Conservation (phyloP, 2,329 filamentous ascomycete genomes). For the Seiridium unicorne region DNA sequence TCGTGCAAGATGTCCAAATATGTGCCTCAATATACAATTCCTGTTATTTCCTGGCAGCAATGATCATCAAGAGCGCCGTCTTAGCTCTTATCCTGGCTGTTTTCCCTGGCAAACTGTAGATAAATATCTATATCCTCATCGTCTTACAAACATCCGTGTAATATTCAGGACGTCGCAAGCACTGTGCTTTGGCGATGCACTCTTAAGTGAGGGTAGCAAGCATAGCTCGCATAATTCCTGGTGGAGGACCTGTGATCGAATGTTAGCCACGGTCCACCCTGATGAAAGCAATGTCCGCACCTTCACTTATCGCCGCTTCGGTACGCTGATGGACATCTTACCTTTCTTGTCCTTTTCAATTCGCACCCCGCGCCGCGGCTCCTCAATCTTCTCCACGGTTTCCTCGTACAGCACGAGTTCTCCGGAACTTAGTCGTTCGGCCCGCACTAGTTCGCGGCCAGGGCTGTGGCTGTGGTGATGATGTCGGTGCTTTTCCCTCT, state of each 20-base stretch:
- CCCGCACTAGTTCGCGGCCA: constrained; percentile 53
- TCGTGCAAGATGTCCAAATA: background rate
- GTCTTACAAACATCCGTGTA: background rate
- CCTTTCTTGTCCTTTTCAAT: constrained; percentile 92
- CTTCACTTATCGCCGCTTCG: constrained; percentile 60
- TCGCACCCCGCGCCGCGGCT: constrained; percentile 57
- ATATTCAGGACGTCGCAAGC: background rate
- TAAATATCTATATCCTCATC: background rate
- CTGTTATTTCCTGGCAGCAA: too few species aligned
- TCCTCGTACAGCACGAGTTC: constrained; percentile 65
- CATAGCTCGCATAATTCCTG: constrained; percentile 66
- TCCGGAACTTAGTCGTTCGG: constrained; percentile 58
- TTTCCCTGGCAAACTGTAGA: background rate
- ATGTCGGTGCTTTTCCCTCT: constrained; percentile 15
- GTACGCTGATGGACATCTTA: constrained; percentile 87
- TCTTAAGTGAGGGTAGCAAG: constrained; percentile 65
- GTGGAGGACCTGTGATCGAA: constrained; percentile 55
- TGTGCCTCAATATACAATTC: too few species aligned
- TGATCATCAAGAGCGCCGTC: too few species aligned
- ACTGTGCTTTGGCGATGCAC: background rate
- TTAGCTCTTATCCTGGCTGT: too few species aligned
- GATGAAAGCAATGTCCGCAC: constrained; percentile 31
- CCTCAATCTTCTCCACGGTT: constrained; percentile 53
- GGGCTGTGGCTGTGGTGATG: constrained; percentile 37
- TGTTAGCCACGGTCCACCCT: background rate